A percentile compares a stretch with the other conserved stretches of the same genome.
These are phyloP conservation scores for Globisporangium canariense DNA, from an alignment of 352 stramenopile genomes.

Conservation along the genomic window DNA sequence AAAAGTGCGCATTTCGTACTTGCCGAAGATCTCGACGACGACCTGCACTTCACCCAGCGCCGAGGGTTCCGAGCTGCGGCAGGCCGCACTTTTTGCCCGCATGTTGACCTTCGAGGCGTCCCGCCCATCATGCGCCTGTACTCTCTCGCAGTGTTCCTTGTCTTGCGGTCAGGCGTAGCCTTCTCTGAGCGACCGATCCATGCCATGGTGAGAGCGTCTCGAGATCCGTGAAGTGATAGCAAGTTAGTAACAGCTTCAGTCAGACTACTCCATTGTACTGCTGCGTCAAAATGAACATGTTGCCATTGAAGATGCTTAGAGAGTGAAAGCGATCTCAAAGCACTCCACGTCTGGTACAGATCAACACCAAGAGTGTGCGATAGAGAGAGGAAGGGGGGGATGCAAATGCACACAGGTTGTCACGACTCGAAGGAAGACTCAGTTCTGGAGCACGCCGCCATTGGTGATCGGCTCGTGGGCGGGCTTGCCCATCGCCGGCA, in stretches of 20 bases:
- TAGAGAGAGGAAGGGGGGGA: too few relatives aligned
- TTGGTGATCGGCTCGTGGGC: constrained; percentile 35
- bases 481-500: constrained; percentile 45
- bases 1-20: not conserved
- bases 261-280: too few relatives aligned
- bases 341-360: not conserved
- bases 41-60: not conserved
- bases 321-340: too few relatives aligned
- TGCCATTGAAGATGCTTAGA: too few relatives aligned
- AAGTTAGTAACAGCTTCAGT: too few relatives aligned
- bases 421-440: constrained; percentile 4
- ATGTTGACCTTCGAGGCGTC: not conserved
- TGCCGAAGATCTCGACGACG: not conserved
- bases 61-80: not conserved
- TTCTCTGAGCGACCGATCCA: not conserved
- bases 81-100: not conserved
- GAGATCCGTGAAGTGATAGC: not conserved
- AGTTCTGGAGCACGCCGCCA: constrained; percentile 37
- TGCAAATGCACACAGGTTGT: not conserved
- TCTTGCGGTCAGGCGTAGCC: not conserved
- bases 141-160: not conserved
- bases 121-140: not conserved
- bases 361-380: not conserved
- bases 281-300: too few relatives aligned
- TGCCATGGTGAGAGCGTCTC: not conserved